phyloP scores from a whole-genome alignment of 2,329 filamentous ascomycete species.

The Colletotrichum karsti region DNA sequence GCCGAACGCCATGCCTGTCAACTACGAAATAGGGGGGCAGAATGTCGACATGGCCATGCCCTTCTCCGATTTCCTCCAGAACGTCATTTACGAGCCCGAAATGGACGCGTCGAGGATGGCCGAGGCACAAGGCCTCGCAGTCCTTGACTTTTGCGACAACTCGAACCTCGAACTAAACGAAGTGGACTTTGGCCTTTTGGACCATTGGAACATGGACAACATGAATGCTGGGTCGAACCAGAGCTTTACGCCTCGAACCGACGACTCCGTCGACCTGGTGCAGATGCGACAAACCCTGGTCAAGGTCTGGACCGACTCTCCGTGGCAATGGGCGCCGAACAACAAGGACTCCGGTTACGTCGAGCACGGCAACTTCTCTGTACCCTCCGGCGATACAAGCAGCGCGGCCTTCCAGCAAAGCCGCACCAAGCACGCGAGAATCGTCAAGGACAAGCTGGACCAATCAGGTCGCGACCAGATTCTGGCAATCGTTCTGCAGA shows the following conservation, averaged over 20 bases:
- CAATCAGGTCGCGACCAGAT: conserved; percentile 66
- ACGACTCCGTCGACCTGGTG: conserved; percentile 51
- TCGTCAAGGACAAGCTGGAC: conserved; percentile 54
- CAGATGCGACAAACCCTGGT: conserved; percentile 57
- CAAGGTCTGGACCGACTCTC: conserved; percentile 58
- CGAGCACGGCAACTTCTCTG: conserved; percentile 54
- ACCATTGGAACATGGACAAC: conserved; percentile 56
- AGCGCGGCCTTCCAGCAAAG: conserved; percentile 48
- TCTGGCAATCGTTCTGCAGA: conserved; percentile 69
- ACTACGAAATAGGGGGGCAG: conserved; percentile 24
- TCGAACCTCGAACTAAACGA: conserved; percentile 60
- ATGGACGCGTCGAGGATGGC: conserved; percentile 41
- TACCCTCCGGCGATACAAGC: conserved; percentile 48
- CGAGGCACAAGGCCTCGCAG: conserved; percentile 50
- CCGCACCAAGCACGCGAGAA: conserved; percentile 45
- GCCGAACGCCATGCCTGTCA: neutral
- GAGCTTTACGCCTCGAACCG: conserved; percentile 38
- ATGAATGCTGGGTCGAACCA: conserved; percentile 37
- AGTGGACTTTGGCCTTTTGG: conserved; percentile 59
- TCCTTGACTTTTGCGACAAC: conserved; percentile 61
- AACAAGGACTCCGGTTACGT: conserved; percentile 52
- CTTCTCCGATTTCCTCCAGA: conserved; percentile 60
- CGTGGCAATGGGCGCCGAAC: conserved; percentile 59
- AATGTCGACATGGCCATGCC: conserved; percentile 37
- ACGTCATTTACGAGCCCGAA: conserved; percentile 58